phyloP scores from a whole-genome alignment of 305 asterid genomes.

The Fraxinus platypoda region DNA sequence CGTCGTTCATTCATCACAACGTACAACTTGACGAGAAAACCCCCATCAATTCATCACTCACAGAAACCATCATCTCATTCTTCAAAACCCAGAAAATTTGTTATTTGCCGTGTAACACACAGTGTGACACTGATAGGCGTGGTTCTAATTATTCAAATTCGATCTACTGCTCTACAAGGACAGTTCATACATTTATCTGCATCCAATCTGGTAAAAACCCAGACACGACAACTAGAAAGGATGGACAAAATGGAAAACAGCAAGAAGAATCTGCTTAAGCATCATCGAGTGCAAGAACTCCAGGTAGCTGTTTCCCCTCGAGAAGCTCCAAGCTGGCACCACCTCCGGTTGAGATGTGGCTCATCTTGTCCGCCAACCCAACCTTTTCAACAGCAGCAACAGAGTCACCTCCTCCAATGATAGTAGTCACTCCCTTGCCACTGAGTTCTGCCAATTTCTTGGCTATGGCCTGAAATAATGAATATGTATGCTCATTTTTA shows the following conservation, averaged over 20 bases:
- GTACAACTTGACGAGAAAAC: background rate
- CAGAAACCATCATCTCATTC: background rate
- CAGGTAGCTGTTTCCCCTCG: conserved; percentile 80
- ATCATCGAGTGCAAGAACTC: conserved; percentile 75
- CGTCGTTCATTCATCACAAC: background rate
- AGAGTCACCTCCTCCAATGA: conserved; percentile 91
- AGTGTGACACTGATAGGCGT: background rate
- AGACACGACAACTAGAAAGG: background rate
- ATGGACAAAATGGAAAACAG: conserved; percentile 15
- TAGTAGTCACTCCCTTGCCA: conserved; percentile 82
- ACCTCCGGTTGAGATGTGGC: conserved; percentile 93
- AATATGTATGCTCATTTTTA: background rate
- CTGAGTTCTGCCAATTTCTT: conserved; percentile 81
- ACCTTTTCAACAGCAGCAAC: conserved; percentile 94
- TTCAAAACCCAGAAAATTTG: background rate
- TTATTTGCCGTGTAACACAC: conserved; percentile 16
- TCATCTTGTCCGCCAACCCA: conserved; percentile 88
- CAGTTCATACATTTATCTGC: conserved; percentile 19
- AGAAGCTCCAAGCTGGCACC: conserved; percentile 96
- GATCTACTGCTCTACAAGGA: conserved; percentile 29
- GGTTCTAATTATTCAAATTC: conserved; percentile 27
- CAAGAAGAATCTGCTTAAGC: conserved; percentile 36
- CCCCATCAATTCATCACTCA: background rate
- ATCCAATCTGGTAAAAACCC: conserved; percentile 8
- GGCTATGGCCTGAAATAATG: conserved; percentile 53